These are phyloP conservation scores for Metschnikowia anglica DNA, from an alignment of 805 yeast species.

Conservation along the genomic window DNA sequence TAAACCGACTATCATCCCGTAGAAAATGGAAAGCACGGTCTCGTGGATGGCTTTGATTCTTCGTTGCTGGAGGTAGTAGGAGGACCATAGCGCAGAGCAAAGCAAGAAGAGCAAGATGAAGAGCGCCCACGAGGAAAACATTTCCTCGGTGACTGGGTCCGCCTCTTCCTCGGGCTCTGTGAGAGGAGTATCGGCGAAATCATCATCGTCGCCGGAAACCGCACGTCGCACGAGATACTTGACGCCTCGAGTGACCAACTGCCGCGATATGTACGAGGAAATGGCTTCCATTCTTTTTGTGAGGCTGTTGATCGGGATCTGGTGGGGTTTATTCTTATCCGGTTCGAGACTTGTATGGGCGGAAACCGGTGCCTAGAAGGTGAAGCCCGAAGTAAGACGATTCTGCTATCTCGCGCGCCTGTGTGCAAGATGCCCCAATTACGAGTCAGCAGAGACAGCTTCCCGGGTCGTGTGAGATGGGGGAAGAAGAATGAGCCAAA, in stretches of 20 bases:
- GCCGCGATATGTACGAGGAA: constrained; percentile 9
- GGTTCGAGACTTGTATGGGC: too few relatives aligned
- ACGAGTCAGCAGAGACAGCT: too few relatives aligned
- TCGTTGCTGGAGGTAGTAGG: constrained; percentile 86
- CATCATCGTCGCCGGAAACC: constrained; percentile 26
- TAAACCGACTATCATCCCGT: constrained; percentile 94
- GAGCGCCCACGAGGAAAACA: constrained; percentile 96
- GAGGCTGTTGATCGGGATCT: neutral
- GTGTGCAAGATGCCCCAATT: too few relatives aligned
- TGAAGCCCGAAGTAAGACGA: too few relatives aligned
- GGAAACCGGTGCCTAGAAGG: too few relatives aligned
- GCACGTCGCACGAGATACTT: constrained; percentile 33
- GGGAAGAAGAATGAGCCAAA: too few relatives aligned
- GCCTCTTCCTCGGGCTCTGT: constrained; percentile 61
- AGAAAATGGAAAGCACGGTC: constrained; percentile 91
- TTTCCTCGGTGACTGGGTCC: constrained; percentile 90
- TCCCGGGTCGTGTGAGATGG: too few relatives aligned
- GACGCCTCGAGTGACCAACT: constrained; percentile 10
- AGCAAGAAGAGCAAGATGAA: constrained; percentile 79
- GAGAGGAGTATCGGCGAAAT: constrained; percentile 38
- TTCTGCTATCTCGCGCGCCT: too few relatives aligned
- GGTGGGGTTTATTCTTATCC: too few relatives aligned
- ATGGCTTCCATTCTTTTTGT: constrained; percentile 13
- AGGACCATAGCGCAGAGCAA: constrained; percentile 91
- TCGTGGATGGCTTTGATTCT: constrained; percentile 96